Conservation (phyloP, 345 rosid species). For the Balakata baccata region DNA sequence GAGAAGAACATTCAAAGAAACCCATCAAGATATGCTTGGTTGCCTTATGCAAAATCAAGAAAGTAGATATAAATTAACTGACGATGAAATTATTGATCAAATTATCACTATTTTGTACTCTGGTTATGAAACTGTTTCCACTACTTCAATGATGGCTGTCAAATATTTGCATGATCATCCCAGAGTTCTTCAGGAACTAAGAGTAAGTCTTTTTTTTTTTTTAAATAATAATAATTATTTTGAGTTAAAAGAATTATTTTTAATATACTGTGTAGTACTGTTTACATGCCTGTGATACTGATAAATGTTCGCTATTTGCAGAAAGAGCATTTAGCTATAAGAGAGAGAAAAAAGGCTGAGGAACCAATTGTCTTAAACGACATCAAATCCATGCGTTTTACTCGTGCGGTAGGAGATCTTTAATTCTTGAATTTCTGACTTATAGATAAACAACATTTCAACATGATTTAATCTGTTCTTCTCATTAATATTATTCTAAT, state of each 20-base stretch:
- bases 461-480: too few species aligned
- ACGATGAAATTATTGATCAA: slow-evolving; percentile 72
- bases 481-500: background rate
- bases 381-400: slow-evolving; percentile 73
- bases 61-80: slow-evolving; percentile 41
- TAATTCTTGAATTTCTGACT: background rate
- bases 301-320: slow-evolving; percentile 18
- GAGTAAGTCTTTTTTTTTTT: slow-evolving; percentile 39
- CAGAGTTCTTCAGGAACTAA: slow-evolving; percentile 53
- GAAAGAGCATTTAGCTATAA: slow-evolving; percentile 75
- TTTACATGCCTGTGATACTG: background rate
- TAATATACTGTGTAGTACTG: too few species aligned
- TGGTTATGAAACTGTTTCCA: slow-evolving; percentile 79
- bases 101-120: slow-evolving; percentile 66
- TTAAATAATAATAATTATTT: too few species aligned
- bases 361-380: slow-evolving; percentile 66
- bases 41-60: slow-evolving; percentile 48
- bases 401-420: slow-evolving; percentile 67
- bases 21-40: slow-evolving; percentile 59
- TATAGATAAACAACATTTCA: background rate
- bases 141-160: slow-evolving; percentile 78
- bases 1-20: slow-evolving; percentile 47
- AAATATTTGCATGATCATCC: slow-evolving; percentile 78
- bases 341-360: slow-evolving; percentile 54
- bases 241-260: too few species aligned